Conservation (phyloP, 2,329 filamentous ascomycete species). For the Lachnellula arida region DNA sequence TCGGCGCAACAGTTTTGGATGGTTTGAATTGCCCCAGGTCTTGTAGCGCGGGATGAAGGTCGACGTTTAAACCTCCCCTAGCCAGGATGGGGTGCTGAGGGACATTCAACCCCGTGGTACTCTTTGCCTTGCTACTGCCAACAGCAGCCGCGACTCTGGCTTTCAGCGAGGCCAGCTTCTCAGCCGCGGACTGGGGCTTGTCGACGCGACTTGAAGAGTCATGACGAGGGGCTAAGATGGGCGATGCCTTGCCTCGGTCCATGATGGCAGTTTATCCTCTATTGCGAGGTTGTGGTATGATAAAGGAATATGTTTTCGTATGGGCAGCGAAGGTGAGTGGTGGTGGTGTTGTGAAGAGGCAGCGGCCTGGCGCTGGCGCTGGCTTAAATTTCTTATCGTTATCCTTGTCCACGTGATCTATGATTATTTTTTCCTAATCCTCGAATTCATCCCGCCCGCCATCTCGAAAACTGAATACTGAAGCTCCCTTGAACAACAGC, state of each 20-base stretch:
- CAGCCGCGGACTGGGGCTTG: constrained; percentile 53
- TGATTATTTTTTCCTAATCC: not conserved
- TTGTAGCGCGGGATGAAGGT: constrained; percentile 62
- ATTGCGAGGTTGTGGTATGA: not conserved
- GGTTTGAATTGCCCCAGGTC: constrained; percentile 47
- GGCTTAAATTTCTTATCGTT: too few relatives aligned
- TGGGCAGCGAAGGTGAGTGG: not conserved
- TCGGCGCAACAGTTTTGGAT: constrained; percentile 33
- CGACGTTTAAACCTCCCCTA: constrained; percentile 38
- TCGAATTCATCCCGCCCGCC: too few relatives aligned
- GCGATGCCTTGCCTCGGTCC: constrained; percentile 47
- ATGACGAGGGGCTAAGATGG: constrained; percentile 52
- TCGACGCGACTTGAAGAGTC: constrained; percentile 51
- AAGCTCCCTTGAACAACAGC: not conserved
- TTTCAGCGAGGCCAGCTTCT: constrained; percentile 71
- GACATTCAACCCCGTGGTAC: constrained; percentile 35
- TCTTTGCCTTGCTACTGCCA: constrained; percentile 43
- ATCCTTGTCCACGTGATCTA: not conserved
- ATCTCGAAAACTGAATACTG: too few relatives aligned
- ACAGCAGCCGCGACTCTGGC: constrained; percentile 76
- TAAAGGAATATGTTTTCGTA: not conserved
- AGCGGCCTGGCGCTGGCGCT: not conserved
- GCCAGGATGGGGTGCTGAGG: constrained; percentile 34
- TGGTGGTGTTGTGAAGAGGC: not conserved
- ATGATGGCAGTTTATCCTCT: constrained; percentile 34